Base-by-base conservation (phyloP, 1,284 basidiomycete genomes). In the Anthracocystis walkeri region DNA sequence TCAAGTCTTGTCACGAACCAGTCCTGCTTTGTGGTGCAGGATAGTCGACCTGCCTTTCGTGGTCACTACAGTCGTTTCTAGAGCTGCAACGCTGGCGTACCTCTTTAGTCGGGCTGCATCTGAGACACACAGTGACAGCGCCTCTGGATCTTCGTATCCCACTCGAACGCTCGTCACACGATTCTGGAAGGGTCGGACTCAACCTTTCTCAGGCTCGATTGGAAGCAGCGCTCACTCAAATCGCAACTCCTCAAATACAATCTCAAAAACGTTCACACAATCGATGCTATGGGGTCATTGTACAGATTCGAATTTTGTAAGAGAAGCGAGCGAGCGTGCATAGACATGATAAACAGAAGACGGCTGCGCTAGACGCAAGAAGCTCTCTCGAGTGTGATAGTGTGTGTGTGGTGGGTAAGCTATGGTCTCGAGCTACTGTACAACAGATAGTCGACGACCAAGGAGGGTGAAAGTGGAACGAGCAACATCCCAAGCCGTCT, bases 231-330 rank as follows among this genome's bases (percentile, higher is more conserved):
- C 23, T 27, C 16, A 16, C 2, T 5, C 11, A 4, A 20, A 25
- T 44, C 42, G 23, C 23, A n/a, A 41, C 16, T 3, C 20, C n/a
- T 16, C 35, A 14, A 21, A 4, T n/a, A 42, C 18, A 5, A n/a
- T 21, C 41, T 20, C n/a, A 20, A 3, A 49, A 49, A 10, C 41
- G 3, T 4, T 42, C 25, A 42, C 50, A 49, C n/a, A 25, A n/a
- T 16, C 21, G n/a, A 18, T 1, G 18, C 21, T 49, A 38, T 65
- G 53, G 58, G 68, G 56, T 65, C 68, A 71, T 71, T 71, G 68
- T 71, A 71, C 68, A 71, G 68, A 52, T 71, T 71, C 68, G 51
- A 54, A 35, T 71, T 70, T 71, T 62, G 48, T 54, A 54, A 56
- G 53, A 57, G 35, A 54, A 60, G 44, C 27, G 54, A 56, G 55